Evolutionary conservation across 352 stramenopile genomes (phyloP), one percentile per base, ranked within the genome.

Genomic region (Phytophthora macrochlamydospora): DNA sequence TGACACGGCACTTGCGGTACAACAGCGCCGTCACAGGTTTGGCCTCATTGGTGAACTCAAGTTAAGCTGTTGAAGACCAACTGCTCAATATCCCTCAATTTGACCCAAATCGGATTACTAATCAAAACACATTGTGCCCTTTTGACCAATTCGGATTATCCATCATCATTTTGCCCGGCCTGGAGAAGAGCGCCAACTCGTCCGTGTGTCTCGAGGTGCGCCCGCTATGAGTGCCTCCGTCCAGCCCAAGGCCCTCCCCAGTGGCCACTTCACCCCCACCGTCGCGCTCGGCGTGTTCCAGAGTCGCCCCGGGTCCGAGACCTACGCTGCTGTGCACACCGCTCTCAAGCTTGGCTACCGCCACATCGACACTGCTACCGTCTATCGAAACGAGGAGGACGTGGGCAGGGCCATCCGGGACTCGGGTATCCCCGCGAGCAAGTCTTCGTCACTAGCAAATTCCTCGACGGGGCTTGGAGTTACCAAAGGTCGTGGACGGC

Each of bases 371-470:
- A 94, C 85, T 11, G 92, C 92, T 14, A 79, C 87, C 24, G 56
- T 94, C 7, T 98, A 97, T 69, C 56, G 82, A n/a, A 98, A 98
- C 68, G 90, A 97, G 51, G 61, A 51, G 7, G 88, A 94, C 32
- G 93, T 97, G 12, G 92, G 92, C 18, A 57, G 73, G 31, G 91
- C 76, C 13, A 70, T 92, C 50, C 70, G 62, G 31, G 90, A 97
- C 61, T 91, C 86, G 37, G 85, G 88, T n/a, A 54, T 97, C 2
- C 74, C 77, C 77, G 88, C 11, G 57, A 85, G 2, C 75, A 95
- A 24, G 74, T 97, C 14, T 97, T 96, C 69, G 56, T 96, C 7
- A 96, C 87, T 3, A 94, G 79, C 56, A 97, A 97, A 65, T 72
- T 96, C 30, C 49, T 59, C 31, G 55, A 42, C 38, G 53, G 62